Evolutionary conservation across 352 stramenopile species (phyloP), one percentile per base, ranked within the genome.

Genomic region (Globisporangium echinulatum): DNA sequence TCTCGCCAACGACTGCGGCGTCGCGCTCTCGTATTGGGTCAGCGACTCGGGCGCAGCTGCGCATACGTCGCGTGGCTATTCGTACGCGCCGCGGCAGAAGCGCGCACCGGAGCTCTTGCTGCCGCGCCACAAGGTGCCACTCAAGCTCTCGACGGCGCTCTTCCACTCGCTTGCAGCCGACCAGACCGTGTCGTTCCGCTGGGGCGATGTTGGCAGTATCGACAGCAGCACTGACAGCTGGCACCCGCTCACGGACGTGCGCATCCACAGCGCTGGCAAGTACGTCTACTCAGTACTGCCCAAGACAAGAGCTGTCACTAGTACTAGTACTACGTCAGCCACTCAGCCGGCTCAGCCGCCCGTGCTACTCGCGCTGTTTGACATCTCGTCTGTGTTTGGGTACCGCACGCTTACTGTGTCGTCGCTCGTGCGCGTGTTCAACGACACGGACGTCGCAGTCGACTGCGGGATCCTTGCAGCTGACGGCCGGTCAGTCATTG

Each of bases 361-460:
- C 9, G 52, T 80, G 33, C 37, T 91, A n/a, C 61, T 86, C 42
- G 79, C 82, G 0, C 61, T 94, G 5, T 81, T 94, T 52, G 82
- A 94, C 47, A 85, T 92, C 51, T 89, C 82, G 0, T 66, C 77
- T 1, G 72, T 82, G 9, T 79, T 81, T 61, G 85, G 83, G 1
- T 86, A 85, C 44, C 71, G 85, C 19, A 92, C 82, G 0, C 77
- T 94, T 15, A 92, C 80, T 0, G 80, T 94, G 33, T 94, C 85
- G 25, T 92, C 85, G 0, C 64, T 91, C 2, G 76, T 91, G 54
- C 74, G 80, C 7, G 64, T 94, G 19, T 92, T 88, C 56, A 94
- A 94, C 49, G 81, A 94, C 47, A 73, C 74, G 0, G 77, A 74
- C 40, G 60, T 88, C 43, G 43, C 72, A 4, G 56, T 94, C 7